Evolutionary conservation across 306 rosid genomes (phyloP), one percentile per base, ranked within the genome.

Genomic region (Dryas octopetala): DNA sequence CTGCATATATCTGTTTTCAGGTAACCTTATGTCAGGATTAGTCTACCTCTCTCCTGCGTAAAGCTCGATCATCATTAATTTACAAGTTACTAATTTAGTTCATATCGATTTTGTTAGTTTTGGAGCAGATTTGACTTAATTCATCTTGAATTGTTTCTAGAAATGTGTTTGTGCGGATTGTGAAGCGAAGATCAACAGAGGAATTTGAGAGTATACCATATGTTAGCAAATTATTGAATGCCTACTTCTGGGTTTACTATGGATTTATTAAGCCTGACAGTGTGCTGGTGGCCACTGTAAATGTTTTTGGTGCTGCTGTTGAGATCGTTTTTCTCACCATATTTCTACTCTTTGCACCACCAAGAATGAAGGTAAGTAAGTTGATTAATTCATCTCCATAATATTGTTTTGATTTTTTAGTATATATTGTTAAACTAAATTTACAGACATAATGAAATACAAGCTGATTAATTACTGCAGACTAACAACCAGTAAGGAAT

Each of bases 181-280:
- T 14, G 19, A 79, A 74, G 71, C 71, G 83, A 6, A 68, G 70
- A 74, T 74, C 79, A 46, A 79, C 83, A 0, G 83, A 79, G 65
- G 83, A 79, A 67, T 79, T 67, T 62, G 83, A 79, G 71, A 79
- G 83, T 60, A 74, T 79, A 6, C 83, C 83, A 60, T 79, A 79
- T 52, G 71, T 79, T 50, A 66, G 79, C 79, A 79, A 79, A 7
- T 64, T 79, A 55, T 40, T 79, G 66, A 79, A 79, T 44, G 83
- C 83, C 12, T 79, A 79, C 54, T 79, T 74, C 51, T 79, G 83
- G 83, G 52, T 68, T 50, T 79, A 79, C 71, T 79, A 79, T 44
- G 83, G 83, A 60, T 47, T 79, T 13, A 51, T 79, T 44, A 50
- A 74, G 75, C 83, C 83, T 2, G 26, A 74, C 4, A 79, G 83